Evolutionary conservation across 306 rosid genomes (phyloP), one percentile per base, ranked within the genome.

Genomic region (Ceratonia siliqua): DNA sequence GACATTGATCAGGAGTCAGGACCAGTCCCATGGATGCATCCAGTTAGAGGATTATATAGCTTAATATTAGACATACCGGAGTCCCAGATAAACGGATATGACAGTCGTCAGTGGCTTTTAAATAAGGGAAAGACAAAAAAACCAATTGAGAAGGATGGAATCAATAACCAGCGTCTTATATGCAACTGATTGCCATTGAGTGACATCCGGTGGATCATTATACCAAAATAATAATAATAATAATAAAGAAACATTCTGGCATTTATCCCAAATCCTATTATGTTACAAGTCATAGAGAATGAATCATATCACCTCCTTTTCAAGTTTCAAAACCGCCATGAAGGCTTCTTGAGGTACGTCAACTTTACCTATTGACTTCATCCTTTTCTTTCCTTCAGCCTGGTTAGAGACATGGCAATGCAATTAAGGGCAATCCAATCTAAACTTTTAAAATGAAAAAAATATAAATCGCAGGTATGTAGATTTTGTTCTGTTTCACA

Each of bases 311-410:
- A 94, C 97, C 79, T 91, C 98, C 81, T 91, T 94, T 79, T 94
- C 94, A 62, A 94, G 96, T 85, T 91, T 94, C 91, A 94, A 82
- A 69, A 94, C 97, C 5, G 98, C 97, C 98, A 89, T 94, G 84
- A 94, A 94, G 35, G 98, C 92, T 85, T 94, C 98, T 87, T 94
- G 98, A 75, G 94, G 96, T 45, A 94, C 96, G 73, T 91, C 97
- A 21, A 94, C 97, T 83, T 90, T 91, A 72, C 97, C 94, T 25
- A 94, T 94, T 8, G 98, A 77, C 82, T 94, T 94, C 97, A 94
- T 94, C 80, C 96, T 84, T 79, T 91, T 94, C 94, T 94, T 94
- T 72, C 98, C 98, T 84, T 85, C 98, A 63, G 98, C 97, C 90
- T 89, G 85, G 35, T 70, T 41, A 58, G 41, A 79, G 33, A 81